phyloP scores from a whole-genome alignment of 169 alveolate genomes.

The Cryptosporidium sp. region DNA sequence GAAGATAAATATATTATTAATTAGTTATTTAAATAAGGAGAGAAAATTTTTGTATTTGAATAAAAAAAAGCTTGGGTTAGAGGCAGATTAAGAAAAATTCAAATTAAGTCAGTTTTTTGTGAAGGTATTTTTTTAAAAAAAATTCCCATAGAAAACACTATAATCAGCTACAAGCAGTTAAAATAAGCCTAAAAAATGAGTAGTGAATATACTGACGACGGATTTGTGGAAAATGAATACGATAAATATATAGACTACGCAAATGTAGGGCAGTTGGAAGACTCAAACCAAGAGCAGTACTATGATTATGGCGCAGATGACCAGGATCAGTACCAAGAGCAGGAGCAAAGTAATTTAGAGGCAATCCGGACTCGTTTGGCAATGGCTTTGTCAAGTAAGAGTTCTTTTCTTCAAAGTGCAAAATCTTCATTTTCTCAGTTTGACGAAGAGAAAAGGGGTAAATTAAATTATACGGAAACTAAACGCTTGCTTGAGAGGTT shows the following conservation, averaged over 20 bases:
- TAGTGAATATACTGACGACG: conserved; percentile 10
- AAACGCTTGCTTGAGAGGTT: conserved; percentile 73
- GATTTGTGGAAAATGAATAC: conserved; percentile 5
- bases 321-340: conserved; percentile 20
- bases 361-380: conserved; percentile 51
- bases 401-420: conserved; percentile 69
- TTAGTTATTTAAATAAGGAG: background rate
- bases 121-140: background rate
- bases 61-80: conserved; percentile 8
- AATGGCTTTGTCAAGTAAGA: conserved; percentile 70
- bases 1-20: background rate
- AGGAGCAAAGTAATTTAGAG: conserved; percentile 37
- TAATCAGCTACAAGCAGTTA: background rate
- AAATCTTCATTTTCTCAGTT: conserved; percentile 76
- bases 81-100: background rate
- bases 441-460: conserved; percentile 66
- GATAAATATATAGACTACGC: background rate
- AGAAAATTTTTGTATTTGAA: background rate
- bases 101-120: background rate
- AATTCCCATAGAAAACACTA: background rate
- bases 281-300: background rate
- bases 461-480: conserved; percentile 54
- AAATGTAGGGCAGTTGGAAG: background rate
- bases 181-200: background rate
- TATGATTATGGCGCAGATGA: background rate